Base-by-base conservation (phyloP, 2,329 filamentous ascomycete genomes). In the Xylariaceae sp. region DNA sequence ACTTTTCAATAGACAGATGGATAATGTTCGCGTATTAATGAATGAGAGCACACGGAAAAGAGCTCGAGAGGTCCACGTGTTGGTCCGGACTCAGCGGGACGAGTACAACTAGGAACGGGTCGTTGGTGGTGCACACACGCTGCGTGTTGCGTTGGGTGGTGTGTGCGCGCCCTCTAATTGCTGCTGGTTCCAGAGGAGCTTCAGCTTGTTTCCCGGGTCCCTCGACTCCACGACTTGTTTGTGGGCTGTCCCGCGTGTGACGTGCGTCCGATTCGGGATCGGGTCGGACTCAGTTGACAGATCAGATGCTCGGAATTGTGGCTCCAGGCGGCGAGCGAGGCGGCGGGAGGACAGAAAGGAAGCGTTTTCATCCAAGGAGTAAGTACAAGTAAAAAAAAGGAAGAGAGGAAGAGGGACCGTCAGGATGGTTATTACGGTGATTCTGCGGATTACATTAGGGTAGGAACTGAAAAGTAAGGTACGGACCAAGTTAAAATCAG, bases 401-500 rank as follows among this genome's bases (percentile, higher is more conserved):
- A 58, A 56, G 59, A 55, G 58, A 56, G 52, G 56, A 60, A 62
- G 51, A 50, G 59, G 55, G 23, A 30, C 23, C 23, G 23, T 30
- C 23, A 58, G 59, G 51, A 53, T 13, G 37, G 8, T 13, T 42
- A 13, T 42, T 42, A 13, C 37, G 37, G 37, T 42, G 37, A 9
- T 42, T 42, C 42, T 13, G 42, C 13, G 42, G 42, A 45, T 45
- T 42, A 42, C 37, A 9, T 42, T 42, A 42, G 37, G 8, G 37
- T 42, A 42, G 37, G 37, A 42, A 42, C 37, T 10, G 37, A 13
- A 42, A 44, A 51, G 56, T 11, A 48, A 59, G 59, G 62, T 63
- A 63, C 59, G 56, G 56, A 50, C 39, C 53, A 49, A 62, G 55
- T 60, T 35, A n/a, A 62, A 49, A 64, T 60, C 58, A 52, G 57